Base-by-base conservation (phyloP, 805 yeast genomes). In the Torulaspora gathmanii region DNA sequence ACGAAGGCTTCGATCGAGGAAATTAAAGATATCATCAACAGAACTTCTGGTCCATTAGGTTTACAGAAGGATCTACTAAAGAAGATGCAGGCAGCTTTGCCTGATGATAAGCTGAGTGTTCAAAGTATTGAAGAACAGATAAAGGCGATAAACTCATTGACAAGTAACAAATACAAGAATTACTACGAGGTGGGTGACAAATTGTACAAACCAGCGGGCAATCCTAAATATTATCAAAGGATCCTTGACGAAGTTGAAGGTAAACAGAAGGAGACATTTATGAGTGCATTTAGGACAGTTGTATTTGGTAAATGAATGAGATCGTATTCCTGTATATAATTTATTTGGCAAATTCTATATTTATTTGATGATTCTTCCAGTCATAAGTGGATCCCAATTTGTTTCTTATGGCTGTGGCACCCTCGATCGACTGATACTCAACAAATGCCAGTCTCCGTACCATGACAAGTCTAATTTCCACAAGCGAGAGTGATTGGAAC, bases 121-220 rank as follows among this genome's bases (percentile, higher is more conserved):
- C 78, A 68, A 12, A 65, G 72, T 28, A 52, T 78, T 7, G 61
- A 64, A 11, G 75, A 74, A 45, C 91, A 84, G 61, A 75, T 76
- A 49, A 68, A 69, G 42, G 74, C 90, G 3, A 63, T 83, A 43
- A 70, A 80, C 37, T 77, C 75, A 52, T 64, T 83, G 46, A 73
- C 74, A 46, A 75, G 73, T 45, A 82, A 81, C 60, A 80, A 81
- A 57, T 81, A 81, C 70, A 73, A 71, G 55, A 75, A 76, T 47
- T 79, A 79, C 57, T 86, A 85, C 61, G 70, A 75, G 49, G 74
- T 80, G 28, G 81, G 81, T 45, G 83, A 79, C 35, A 83, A 83
- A 60, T 65, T 89, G 52, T 65, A 78, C 56, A 72, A 65, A 53
- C 97, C 97, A n/a, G 81, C 82, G 57, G 96, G 96, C 1, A 86